Evolutionary conservation across 768 basidiomycete species (phyloP).

Genomic region (Cubamyces sp.): DNA sequence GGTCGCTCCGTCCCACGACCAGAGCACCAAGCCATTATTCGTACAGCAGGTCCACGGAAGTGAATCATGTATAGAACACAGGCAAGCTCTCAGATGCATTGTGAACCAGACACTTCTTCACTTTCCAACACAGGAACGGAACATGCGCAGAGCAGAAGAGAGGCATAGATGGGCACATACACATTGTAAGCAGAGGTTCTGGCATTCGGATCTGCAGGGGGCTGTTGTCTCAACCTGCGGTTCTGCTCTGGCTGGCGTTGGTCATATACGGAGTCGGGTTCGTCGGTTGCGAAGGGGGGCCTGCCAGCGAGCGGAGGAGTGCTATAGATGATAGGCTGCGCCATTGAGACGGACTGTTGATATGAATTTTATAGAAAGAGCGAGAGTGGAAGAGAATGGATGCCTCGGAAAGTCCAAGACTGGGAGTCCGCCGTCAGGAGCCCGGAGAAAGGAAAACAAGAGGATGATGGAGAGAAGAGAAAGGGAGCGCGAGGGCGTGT

Average conservation of each 20-base stretch:
- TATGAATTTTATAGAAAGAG: slow-evolving; percentile 24
- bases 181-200: slow-evolving; percentile 68
- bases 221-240: slow-evolving; percentile 44
- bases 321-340: slow-evolving; percentile 34
- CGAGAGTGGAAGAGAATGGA: slow-evolving; percentile 36
- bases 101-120: no score
- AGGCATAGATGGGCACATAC: slow-evolving; percentile 47
- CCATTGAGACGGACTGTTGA: slow-evolving; percentile 22
- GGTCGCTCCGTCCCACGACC: no score
- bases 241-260: slow-evolving; percentile 45
- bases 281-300: slow-evolving; percentile 72
- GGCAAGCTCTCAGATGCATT: no score
- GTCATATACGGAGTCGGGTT: slow-evolving; percentile 64
- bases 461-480: slow-evolving; percentile 14
- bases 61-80: no score
- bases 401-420: slow-evolving; percentile 37
- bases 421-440: slow-evolving; percentile 17
- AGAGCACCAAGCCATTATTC: no score
- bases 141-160: neutral
- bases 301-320: slow-evolving; percentile 57
- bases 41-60: no score
- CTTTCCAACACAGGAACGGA: slow-evolving; percentile 19
- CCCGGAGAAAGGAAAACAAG: slow-evolving; percentile 16
- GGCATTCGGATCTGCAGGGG: slow-evolving; percentile 52
- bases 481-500: slow-evolving; percentile 6